These are phyloP conservation scores for Trichaptum fuscoviolaceum DNA, from an alignment of 768 basidiomycete species.

Conservation along the genomic window DNA sequence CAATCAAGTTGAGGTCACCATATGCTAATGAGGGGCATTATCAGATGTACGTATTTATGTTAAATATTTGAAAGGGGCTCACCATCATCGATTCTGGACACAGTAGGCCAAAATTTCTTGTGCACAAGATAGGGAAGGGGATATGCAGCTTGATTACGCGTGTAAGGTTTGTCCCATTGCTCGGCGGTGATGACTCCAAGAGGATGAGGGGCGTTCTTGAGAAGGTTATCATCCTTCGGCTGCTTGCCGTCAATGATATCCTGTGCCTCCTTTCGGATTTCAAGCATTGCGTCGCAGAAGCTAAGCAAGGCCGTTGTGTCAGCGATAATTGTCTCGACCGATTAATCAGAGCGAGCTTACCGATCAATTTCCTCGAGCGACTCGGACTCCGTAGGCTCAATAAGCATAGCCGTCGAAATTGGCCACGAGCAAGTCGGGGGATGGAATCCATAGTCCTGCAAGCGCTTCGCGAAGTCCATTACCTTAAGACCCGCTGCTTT, in stretches of 20 bases:
- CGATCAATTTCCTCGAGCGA: constrained; percentile 88
- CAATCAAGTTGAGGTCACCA: constrained; percentile 87
- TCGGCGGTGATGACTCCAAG: constrained; percentile 65
- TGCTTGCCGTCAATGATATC: constrained; percentile 84
- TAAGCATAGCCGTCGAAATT: constrained; percentile 93
- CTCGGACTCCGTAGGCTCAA: constrained; percentile 97
- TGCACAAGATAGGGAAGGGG: constrained; percentile 77
- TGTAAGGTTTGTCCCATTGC: constrained; percentile 92
- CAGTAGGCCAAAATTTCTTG: constrained; percentile 96
- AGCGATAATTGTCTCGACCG: constrained; percentile 1
- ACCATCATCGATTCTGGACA: constrained; percentile 93
- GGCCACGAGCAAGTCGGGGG: constrained; percentile 99
- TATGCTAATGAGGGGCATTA: constrained; percentile 50
- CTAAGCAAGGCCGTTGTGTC: constrained; percentile 29
- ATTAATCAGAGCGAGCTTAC: constrained; percentile 28
- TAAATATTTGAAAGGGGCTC: constrained; percentile 23
- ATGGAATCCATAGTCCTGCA: constrained; percentile 94
- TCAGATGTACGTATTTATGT: background rate
- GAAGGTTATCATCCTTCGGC: constrained; percentile 84
- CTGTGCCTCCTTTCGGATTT: constrained; percentile 87
- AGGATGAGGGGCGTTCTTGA: constrained; percentile 94
- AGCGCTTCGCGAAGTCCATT: constrained; percentile 91
- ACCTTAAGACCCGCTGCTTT: constrained; percentile 88
- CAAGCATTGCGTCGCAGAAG: constrained; percentile 98
- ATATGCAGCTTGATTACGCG: constrained; percentile 86